A percentile compares a stretch with the other conserved stretches of the same genome.
Evolutionary conservation across 129 eudicot species (phyloP).

Genomic region (Tagetes erecta): DNA sequence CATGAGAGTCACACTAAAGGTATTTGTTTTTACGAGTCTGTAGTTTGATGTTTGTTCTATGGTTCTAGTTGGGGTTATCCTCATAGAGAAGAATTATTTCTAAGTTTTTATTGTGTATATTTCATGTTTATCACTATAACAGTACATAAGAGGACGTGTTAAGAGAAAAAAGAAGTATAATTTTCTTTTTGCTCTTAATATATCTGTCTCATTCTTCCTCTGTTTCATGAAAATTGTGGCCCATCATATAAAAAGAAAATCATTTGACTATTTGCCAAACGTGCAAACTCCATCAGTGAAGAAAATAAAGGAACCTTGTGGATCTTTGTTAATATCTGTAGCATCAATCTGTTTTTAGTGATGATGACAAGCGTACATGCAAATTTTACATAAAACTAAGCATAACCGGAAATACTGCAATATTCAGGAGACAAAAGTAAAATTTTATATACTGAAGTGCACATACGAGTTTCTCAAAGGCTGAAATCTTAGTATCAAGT

Average conservation of each 20-base stretch:
- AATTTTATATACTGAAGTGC: conserved; percentile 1
- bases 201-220: neutral
- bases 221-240: neutral
- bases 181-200: neutral
- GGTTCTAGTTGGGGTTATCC: neutral
- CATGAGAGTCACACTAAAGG: conserved; percentile 85
- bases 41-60: conserved; percentile 12
- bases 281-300: neutral
- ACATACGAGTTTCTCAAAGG: neutral
- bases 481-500: neutral
- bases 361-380: neutral
- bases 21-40: conserved; percentile 29
- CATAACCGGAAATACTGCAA: conserved; percentile 4
- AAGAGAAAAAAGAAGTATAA: neutral
- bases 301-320: neutral
- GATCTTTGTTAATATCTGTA: neutral
- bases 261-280: conserved; percentile 11
- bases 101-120: neutral
- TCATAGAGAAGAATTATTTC: conserved; percentile 2
- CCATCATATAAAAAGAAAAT: neutral
- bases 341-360: conserved; percentile 8
- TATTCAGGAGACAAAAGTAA: neutral
- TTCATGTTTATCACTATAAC: conserved; percentile 5
- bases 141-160: conserved; percentile 7
- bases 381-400: conserved; percentile 3